Percentiles rank a stretch among this genome's conserved stretches.
Evolutionary conservation across 176 grass and related monocot species (phyloP).

Genomic region (Miscanthus lutarioriparius): DNA sequence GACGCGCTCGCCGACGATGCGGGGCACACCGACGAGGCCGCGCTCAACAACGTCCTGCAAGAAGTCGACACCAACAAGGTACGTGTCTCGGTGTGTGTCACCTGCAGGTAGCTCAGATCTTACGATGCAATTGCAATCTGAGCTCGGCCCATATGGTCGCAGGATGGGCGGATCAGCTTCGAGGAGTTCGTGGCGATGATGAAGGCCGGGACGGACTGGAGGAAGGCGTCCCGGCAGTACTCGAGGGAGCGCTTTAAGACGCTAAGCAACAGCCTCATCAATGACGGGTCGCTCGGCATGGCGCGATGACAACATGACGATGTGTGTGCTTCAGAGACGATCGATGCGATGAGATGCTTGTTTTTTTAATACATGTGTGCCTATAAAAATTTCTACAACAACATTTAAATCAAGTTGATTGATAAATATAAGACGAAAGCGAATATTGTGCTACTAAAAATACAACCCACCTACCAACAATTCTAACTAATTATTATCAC

Average conservation of each 20-base stretch:
- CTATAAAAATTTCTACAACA: too few relatives aligned
- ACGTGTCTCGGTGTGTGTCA: too few relatives aligned
- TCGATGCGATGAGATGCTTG: constrained; percentile 38
- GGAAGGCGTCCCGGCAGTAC: constrained; percentile 95
- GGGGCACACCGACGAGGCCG: constrained; percentile 55
- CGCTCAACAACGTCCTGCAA: constrained; percentile 62
- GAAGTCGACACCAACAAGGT: constrained; percentile 93
- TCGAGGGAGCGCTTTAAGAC: constrained; percentile 85
- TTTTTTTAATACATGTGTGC: constrained; percentile 39
- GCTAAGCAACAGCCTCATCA: constrained; percentile 81
- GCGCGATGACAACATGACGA: background rate
- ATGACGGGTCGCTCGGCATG: constrained; percentile 61
- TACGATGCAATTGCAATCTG: too few relatives aligned
- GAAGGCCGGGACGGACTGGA: constrained; percentile 92
- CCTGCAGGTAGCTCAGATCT: too few relatives aligned
- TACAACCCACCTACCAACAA: too few relatives aligned
- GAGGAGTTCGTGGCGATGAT: constrained; percentile 90
- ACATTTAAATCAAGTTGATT: too few relatives aligned
- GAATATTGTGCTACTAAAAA: too few relatives aligned
- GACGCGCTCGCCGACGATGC: constrained; percentile 77
- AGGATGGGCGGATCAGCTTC: constrained; percentile 83
- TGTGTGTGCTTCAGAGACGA: background rate
- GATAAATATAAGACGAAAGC: too few relatives aligned
- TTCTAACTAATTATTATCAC: too few relatives aligned
- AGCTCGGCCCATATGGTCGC: background rate